Conservation (phyloP, 2,329 filamentous ascomycete species). For the Paraphoma chrysanthemicola region DNA sequence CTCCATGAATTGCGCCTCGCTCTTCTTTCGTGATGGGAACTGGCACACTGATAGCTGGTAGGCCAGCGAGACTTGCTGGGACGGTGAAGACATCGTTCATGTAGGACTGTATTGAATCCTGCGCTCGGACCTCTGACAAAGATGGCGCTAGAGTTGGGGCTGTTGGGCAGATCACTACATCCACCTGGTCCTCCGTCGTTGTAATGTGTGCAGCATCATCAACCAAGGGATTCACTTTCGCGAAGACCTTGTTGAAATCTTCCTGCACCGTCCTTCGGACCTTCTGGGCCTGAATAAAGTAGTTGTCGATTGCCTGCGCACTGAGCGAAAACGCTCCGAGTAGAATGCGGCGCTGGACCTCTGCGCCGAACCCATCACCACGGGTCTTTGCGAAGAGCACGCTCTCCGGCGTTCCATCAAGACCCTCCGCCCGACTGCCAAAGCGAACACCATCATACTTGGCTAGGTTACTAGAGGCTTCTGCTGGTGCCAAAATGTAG, state of each 20-base stretch:
- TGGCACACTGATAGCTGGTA: conserved; percentile 88
- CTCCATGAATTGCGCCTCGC: conserved; percentile 33
- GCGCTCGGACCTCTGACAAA: conserved; percentile 63
- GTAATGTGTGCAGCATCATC: conserved; percentile 43
- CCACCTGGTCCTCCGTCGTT: conserved; percentile 68
- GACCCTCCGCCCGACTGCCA: conserved; percentile 65
- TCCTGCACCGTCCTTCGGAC: conserved; percentile 81
- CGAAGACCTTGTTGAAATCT: conserved; percentile 86
- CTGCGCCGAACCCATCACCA: conserved; percentile 76
- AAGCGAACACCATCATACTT: conserved; percentile 98
- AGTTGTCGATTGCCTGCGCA: conserved; percentile 91
- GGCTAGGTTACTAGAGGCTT: conserved; percentile 93
- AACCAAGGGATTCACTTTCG: conserved; percentile 71
- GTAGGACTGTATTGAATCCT: conserved; percentile 74
- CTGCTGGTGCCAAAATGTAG: conserved; percentile 92
- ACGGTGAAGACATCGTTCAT: conserved; percentile 97
- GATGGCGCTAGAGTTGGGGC: conserved; percentile 77
- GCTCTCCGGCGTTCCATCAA: conserved; percentile 63
- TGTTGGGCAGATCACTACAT: conserved; percentile 87
- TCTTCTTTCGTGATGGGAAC: conserved; percentile 52
- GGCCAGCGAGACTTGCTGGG: conserved; percentile 87
- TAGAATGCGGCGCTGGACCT: conserved; percentile 86
- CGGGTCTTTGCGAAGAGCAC: conserved; percentile 74
- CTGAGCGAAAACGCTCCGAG: conserved; percentile 90
- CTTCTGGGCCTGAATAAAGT: conserved; percentile 92